Evolutionary conservation across 2,329 filamentous ascomycete genomes (phyloP), one percentile per base, ranked within the genome.

Genomic region (Colletotrichum costaricense): DNA sequence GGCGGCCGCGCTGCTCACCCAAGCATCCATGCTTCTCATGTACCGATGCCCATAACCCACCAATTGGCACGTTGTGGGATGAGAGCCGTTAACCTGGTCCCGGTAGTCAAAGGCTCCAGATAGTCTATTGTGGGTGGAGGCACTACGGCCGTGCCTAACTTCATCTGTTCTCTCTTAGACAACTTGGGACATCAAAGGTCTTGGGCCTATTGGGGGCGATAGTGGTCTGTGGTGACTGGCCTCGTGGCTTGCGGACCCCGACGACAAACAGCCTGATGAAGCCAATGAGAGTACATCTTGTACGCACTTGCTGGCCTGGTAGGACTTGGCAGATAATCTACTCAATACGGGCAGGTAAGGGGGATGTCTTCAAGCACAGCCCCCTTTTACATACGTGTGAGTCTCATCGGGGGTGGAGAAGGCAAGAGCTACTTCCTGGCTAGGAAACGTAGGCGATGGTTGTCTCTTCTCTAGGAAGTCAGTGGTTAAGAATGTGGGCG

Each of bases 241-340:
- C 70, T 35, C 42, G 42, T 65, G 67, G 55, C 19, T 52, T 35
- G 28, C 67, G 60, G 67, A 42, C 14, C 22, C 59, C 26, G n/a
- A 49, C 35, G 8, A 14, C 38, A 58, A 49, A 52, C 30, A 22
- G 16, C 12, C 14, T 55, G 30, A 14, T 33, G 16, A 28, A 52
- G 30, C 60, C 35, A 66, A 70, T 58, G 24, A 26, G 24, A 28
- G 12, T 5, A 30, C 26, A 62, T n/a, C 16, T 70, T 26, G 26
- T 56, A 56, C 56, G 35, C 33, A 24, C 33, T 54, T 28, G 24
- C 42, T 56, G 42, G 35, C 33, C 16, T 9, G n/a, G 55, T 55
- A 60, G 19, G 46, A 16, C 67, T 70, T 73, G 71, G 71, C 60
- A 64, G 46, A 59, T 58, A 71, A 70, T 70, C 35, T 65, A 73